Base-by-base conservation (phyloP, 257 asterid species). In the Solanum lycopersicoides region DNA sequence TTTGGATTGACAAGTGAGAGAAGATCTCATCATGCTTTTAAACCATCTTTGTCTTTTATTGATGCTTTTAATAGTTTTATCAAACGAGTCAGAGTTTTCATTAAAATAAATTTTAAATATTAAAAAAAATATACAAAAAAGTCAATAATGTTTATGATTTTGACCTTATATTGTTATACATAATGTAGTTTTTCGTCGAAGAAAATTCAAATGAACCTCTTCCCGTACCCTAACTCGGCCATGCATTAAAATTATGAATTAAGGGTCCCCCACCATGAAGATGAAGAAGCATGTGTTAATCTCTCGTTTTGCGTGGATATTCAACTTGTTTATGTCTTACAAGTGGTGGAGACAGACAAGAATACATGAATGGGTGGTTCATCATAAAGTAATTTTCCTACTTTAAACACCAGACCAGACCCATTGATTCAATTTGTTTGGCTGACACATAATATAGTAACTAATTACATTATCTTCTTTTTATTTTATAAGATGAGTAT, bases 211-310 rank as follows among this genome's bases (percentile, higher is more conserved):
- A 72, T 72, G 1, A 71, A 4, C 0, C 77, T 2, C 25, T 32
- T 9, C 2, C 0, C 0, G 5, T 71, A 16, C 0, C 2, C 14
- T 71, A 32, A 21, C 25, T 16, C 25, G 8, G 12, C 6, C 73
- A 41, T 39, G n/a, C 59, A 89, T 30, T 82, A 28, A 35, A 53
- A 86, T 56, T 75, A 39, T 34, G 79, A 72, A 34, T 42, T 12
- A 85, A 77, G 76, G 83, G 92, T 90, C 87, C 89, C 93, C 91
- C 90, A 42, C 88, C 77, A 76, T 16, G 85, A 85, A 42, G 56
- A 66, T 14, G 84, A 85, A 44, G 59, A 68, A 25, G 83, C 89
- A 90, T 86, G 89, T 88, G 92, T 84, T 87, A 16, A 83, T 75
- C 86, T 89, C 84, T 89, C 60, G 77, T 88, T 76, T 60, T 86